Conservation (phyloP, 768 basidiomycete species). For the Hysterangium stoloniferum region DNA sequence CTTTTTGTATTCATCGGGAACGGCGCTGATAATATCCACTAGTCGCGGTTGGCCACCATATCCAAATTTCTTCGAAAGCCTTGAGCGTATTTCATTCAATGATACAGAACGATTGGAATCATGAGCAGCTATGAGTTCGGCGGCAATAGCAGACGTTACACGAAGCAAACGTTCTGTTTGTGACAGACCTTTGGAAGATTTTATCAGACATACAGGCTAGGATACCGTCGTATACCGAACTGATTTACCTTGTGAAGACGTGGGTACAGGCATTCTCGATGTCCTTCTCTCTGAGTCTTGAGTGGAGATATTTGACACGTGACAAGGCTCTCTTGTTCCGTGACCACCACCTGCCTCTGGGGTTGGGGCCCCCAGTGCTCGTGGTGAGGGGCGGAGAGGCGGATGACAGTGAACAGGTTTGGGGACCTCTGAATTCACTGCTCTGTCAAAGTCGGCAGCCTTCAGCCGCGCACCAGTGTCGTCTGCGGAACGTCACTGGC, state of each 20-base stretch:
- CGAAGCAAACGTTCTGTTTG: slow-evolving; percentile 88
- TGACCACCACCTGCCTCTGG: too few relatives aligned
- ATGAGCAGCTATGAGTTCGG: slow-evolving; percentile 85
- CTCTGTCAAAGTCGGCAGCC: too few relatives aligned
- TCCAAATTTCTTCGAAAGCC: slow-evolving; percentile 84
- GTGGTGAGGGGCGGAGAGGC: too few relatives aligned
- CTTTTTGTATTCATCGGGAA: slow-evolving; percentile 95
- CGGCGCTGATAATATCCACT: slow-evolving; percentile 97
- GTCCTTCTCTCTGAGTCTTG: too few relatives aligned
- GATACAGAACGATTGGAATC: slow-evolving; percentile 72
- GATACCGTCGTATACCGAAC: not conserved
- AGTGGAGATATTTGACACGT: too few relatives aligned
- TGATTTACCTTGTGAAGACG: not conserved
- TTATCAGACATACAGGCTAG: not conserved
- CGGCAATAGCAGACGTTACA: slow-evolving; percentile 90
- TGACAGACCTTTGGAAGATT: slow-evolving; percentile 48
- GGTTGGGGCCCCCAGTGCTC: too few relatives aligned
- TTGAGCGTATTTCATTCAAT: slow-evolving; percentile 79
- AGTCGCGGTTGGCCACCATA: slow-evolving; percentile 84
- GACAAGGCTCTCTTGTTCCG: too few relatives aligned
- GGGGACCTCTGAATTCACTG: too few relatives aligned
- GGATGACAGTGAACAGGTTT: too few relatives aligned
- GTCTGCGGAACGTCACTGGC: too few relatives aligned
- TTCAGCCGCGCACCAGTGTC: too few relatives aligned
- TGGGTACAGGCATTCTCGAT: not conserved